Base-by-base conservation (phyloP, 805 yeast species). In the Sungouiozyma intestinalis region DNA sequence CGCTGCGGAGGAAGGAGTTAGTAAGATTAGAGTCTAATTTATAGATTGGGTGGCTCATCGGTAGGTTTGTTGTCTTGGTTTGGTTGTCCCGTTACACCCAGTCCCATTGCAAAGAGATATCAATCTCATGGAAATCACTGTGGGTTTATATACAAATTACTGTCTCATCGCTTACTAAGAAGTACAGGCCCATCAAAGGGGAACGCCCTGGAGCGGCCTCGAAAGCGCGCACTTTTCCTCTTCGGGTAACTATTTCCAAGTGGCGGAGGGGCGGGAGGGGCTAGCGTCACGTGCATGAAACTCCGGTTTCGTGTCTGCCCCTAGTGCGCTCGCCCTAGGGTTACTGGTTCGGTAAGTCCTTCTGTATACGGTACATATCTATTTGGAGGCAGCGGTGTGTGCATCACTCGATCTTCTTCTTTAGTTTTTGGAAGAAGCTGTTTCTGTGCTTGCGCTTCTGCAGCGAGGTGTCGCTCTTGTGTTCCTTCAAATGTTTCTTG, bases 1-100 rank as follows among this genome's bases (percentile, higher is more conserved):
- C 60, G 36, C 59, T 54, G 11, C 49, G 53, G 35, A 58, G 39
- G 42, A 60, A 57, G 3, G 63, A 54, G 13, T 56, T 55, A 16
- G 63, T 55, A n/a, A 63, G 58, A 32, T 55, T 40, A 4, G 48
- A 47, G 19, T 16, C 15, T 38, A 17, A 16, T 35, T 46, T 36
- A 18, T 42, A 24, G 11, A 24, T 24, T 24, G 29, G 29, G 11
- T 24, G 29, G 29, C 29, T 24, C 29, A 24, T 24, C 11, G 29
- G n/a, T n/a, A n/a, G n/a, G n/a, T n/a, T n/a, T n/a, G n/a, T n/a
- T n/a, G n/a, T n/a, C n/a, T n/a, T n/a, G n/a, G n/a, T n/a, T n/a
- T n/a, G n/a, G n/a, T n/a, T n/a, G n/a, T n/a, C n/a, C n/a, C n/a
- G n/a, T n/a, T n/a, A n/a, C n/a, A n/a, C n/a, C n/a, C n/a, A n/a